These are phyloP conservation scores for Alternaria sp. DNA, from an alignment of 2,329 filamentous ascomycete species.

Conservation along the genomic window DNA sequence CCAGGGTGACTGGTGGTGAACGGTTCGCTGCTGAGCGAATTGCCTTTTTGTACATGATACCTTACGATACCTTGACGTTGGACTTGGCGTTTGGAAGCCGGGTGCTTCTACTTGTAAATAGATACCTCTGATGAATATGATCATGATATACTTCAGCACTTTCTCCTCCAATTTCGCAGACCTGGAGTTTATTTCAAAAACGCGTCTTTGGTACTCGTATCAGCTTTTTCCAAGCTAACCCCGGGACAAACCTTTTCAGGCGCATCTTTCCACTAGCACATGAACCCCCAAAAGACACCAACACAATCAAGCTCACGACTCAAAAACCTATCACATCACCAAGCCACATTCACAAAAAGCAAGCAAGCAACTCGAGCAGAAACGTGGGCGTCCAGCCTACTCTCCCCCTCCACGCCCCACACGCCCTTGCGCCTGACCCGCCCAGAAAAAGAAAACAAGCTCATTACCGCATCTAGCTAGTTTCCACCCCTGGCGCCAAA, in stretches of 20 bases:
- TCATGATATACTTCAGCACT: not conserved
- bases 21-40: conserved; percentile 18
- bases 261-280: not conserved
- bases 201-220: not conserved
- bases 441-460: conserved; percentile 13
- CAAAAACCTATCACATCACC: not conserved
- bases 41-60: conserved; percentile 38
- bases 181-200: not conserved
- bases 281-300: not conserved
- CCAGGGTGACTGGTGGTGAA: conserved; percentile 89
- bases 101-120: conserved; percentile 27
- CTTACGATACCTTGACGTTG: conserved; percentile 32
- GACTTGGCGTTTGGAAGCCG: conserved; percentile 30
- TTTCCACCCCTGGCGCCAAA: not conserved
- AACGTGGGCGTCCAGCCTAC: not conserved
- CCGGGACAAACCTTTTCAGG: not conserved
- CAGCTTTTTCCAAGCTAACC: not conserved
- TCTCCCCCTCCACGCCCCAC: conserved; percentile 4
- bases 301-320: not conserved
- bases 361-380: not conserved
- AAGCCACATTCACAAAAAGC: not conserved
- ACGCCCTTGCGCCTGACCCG: not conserved
- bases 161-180: not conserved
- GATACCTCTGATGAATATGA: conserved; percentile 34
- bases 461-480: conserved; percentile 7